phyloP scores from a whole-genome alignment of 805 yeast genomes.

The Metschnikowia aberdeeniae region DNA sequence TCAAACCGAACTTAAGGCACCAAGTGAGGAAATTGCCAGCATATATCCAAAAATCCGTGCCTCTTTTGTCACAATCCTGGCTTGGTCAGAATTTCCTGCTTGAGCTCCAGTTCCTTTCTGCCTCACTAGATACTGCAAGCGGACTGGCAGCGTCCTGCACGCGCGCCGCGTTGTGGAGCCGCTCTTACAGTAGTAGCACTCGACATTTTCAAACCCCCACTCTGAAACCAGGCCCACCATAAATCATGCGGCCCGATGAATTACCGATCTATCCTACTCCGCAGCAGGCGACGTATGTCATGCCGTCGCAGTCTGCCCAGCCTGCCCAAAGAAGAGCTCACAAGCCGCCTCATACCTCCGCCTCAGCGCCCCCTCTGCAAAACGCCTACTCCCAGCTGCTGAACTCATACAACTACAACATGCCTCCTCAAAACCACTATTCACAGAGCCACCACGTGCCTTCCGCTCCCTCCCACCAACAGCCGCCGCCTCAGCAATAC shows the following conservation, averaged over 20 bases:
- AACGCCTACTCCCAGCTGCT: slow-evolving; percentile 2
- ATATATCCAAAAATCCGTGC: not conserved
- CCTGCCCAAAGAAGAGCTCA: slow-evolving; percentile 3
- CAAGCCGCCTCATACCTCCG: slow-evolving; percentile 6
- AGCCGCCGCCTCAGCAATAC: slow-evolving; percentile 5
- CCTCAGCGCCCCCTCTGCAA: slow-evolving; percentile 8
- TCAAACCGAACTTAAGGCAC: too few species aligned
- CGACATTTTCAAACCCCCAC: slow-evolving; percentile 1
- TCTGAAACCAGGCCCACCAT: not conserved
- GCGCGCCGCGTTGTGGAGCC: not conserved
- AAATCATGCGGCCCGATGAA: slow-evolving; percentile 26
- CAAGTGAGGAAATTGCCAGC: too few species aligned
- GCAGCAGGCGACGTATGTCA: slow-evolving; percentile 33
- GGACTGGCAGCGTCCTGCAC: not conserved
- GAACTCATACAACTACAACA: slow-evolving; percentile 1
- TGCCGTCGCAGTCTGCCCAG: slow-evolving; percentile 9
- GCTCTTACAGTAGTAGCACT: not conserved
- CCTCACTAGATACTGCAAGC: slow-evolving; percentile 1
- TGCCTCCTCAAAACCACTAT: slow-evolving; percentile 4
- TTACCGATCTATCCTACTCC: slow-evolving; percentile 46
- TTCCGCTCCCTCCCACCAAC: slow-evolving; percentile 1
- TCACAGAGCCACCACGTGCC: slow-evolving; percentile 1
- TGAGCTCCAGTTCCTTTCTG: not conserved
- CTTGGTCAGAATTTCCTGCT: not conserved
- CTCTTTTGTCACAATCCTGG: not conserved